Evolutionary conservation across 2,329 filamentous ascomycete genomes (phyloP).

Genomic region (Chrysoporthe cubensis): DNA sequence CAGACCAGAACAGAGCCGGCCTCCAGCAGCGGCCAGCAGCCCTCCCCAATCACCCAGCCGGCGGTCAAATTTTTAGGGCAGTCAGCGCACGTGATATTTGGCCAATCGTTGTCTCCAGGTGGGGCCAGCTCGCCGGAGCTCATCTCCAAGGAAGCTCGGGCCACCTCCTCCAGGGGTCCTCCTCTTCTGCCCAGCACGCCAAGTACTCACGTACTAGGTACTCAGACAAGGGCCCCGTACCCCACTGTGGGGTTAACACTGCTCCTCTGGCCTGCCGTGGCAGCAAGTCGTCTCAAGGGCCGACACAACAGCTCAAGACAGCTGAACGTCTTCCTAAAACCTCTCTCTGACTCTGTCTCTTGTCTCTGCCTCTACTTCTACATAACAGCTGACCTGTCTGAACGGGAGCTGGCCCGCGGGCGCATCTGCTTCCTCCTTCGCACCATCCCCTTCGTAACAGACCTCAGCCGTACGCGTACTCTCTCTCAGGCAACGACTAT

Average conservation of each 20-base stretch:
- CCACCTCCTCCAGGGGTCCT: slow-evolving; percentile 9
- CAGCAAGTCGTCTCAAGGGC: background rate
- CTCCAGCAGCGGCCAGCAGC: slow-evolving; percentile 1
- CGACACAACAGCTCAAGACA: background rate
- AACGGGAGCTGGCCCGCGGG: no score
- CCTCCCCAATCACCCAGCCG: background rate
- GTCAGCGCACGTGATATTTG: slow-evolving; percentile 5
- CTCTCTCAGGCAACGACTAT: no score
- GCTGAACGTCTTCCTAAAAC: no score
- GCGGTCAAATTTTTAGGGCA: slow-evolving; percentile 7
- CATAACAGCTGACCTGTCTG: no score
- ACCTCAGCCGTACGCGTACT: no score
- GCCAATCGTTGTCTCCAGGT: background rate
- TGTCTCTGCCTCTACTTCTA: no score
- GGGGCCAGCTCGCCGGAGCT: background rate
- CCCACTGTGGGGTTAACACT: slow-evolving; percentile 13
- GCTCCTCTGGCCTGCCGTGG: background rate
- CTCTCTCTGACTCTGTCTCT: no score
- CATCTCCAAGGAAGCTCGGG: slow-evolving; percentile 7
- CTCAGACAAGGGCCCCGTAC: background rate
- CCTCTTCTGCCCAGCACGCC: no score
- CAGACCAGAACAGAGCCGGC: slow-evolving; percentile 1
- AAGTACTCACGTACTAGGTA: no score
- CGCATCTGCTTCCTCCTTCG: no score
- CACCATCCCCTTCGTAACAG: no score